Conservation (phyloP, 441 rosid species). For the Erodium moschatum region DNA sequence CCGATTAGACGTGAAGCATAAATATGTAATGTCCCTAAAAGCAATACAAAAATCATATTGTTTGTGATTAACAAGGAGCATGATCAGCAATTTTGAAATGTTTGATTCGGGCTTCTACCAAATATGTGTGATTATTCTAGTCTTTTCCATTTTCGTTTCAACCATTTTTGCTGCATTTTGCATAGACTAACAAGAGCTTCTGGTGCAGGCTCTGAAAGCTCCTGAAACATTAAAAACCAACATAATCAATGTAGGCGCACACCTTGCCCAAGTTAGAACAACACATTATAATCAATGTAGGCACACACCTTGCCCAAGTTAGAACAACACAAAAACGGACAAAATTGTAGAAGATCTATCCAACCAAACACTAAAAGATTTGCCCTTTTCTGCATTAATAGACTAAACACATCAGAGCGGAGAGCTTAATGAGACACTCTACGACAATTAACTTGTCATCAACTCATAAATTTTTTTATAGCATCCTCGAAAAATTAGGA, state of each 20-base stretch:
- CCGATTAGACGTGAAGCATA: too few relatives aligned
- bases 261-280: neutral
- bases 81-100: slow-evolving; percentile 52
- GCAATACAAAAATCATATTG: slow-evolving; percentile 66
- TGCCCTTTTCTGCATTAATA: neutral
- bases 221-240: slow-evolving; percentile 35
- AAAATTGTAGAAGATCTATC: neutral
- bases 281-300: neutral
- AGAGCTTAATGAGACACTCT: neutral
- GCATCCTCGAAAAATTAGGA: too few relatives aligned
- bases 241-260: neutral
- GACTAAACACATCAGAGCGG: neutral
- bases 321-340: neutral
- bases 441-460: neutral
- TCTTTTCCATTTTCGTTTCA: slow-evolving; percentile 55
- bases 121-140: slow-evolving; percentile 52
- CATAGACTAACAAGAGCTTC: slow-evolving; percentile 78
- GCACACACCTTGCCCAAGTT: neutral
- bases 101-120: slow-evolving; percentile 56
- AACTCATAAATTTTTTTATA: too few relatives aligned
- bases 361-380: neutral
- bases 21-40: neutral
- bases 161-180: slow-evolving; percentile 51
- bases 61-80: slow-evolving; percentile 78
- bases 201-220: slow-evolving; percentile 78